These are phyloP conservation scores for Cucurbita ficifolia DNA, from an alignment of 306 rosid genomes.

Conservation along the genomic window DNA sequence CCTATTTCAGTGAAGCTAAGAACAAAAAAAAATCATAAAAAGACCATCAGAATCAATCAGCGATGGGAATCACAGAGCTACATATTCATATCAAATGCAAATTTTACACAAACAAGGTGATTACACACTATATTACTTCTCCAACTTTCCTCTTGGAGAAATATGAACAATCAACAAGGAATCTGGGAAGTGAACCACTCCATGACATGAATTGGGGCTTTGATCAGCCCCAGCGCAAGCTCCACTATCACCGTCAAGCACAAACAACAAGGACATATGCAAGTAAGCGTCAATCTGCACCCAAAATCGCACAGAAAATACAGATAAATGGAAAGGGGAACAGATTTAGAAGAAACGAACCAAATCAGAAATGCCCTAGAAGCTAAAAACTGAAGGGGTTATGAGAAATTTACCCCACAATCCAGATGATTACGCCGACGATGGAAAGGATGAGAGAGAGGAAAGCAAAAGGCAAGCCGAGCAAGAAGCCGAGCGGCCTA, in stretches of 20 bases:
- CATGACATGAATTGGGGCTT: conserved; percentile 1
- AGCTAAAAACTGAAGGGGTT: not conserved
- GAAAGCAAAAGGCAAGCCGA: conserved; percentile 82
- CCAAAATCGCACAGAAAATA: not conserved
- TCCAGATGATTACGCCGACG: conserved; percentile 59
- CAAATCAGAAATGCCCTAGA: conserved; percentile 1
- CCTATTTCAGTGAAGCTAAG: not conserved
- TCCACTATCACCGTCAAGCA: conserved; percentile 7
- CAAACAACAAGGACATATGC: conserved; percentile 10
- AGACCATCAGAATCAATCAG: too few species aligned
- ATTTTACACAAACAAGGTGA: not conserved
- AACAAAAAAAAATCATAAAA: not conserved
- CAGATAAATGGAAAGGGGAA: not conserved
- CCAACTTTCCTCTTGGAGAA: not conserved
- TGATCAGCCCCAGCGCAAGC: not conserved
- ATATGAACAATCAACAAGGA: conserved; percentile 1
- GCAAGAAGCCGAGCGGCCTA: conserved; percentile 77
- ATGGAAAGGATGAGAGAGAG: conserved; percentile 56
- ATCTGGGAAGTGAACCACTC: not conserved
- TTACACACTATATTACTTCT: not conserved
- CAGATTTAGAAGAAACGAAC: not conserved
- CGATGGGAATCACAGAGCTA: not conserved
- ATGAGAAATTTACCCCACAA: conserved; percentile 39
- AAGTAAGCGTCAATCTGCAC: conserved; percentile 6
- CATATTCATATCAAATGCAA: not conserved